Percentiles rank a stretch among this genome's conserved stretches.
phyloP scores from a whole-genome alignment of 345 rosid genomes.

The Lenwebbia sp. region DNA sequence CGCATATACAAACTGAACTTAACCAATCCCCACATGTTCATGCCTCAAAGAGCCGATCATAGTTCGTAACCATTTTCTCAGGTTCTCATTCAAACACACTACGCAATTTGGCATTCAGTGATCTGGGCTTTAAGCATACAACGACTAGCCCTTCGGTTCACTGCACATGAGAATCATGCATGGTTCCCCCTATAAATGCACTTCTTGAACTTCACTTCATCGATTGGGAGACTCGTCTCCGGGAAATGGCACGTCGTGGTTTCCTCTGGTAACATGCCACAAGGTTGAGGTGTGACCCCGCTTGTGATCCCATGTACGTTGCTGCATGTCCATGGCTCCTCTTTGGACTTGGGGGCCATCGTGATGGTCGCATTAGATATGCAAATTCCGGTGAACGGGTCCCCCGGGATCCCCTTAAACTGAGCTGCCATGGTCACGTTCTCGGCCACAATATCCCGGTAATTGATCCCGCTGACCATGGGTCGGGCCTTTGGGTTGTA shows the following conservation, averaged over 20 bases:
- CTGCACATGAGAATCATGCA: background rate
- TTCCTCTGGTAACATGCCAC: conserved; percentile 33
- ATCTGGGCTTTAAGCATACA: background rate
- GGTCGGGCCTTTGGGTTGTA: conserved; percentile 79
- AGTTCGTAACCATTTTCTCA: background rate
- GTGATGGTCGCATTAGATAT: conserved; percentile 57
- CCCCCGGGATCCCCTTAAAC: conserved; percentile 51
- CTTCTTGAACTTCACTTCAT: conserved; percentile 39
- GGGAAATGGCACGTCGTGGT: conserved; percentile 55
- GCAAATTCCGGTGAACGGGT: conserved; percentile 57
- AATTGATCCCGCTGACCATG: conserved; percentile 39
- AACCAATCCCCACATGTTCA: background rate
- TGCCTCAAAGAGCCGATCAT: background rate
- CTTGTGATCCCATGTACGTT: conserved; percentile 46
- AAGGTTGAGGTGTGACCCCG: conserved; percentile 42
- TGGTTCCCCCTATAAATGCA: conserved; percentile 32
- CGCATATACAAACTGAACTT: background rate
- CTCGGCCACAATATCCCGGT: conserved; percentile 53
- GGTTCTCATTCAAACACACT: background rate
- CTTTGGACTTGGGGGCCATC: conserved; percentile 45
- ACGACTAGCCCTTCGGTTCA: background rate
- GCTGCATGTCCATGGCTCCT: conserved; percentile 59
- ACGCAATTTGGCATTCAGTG: background rate
- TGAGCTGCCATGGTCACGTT: conserved; percentile 58
- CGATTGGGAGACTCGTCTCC: conserved; percentile 41